Evolutionary conservation across 148 eudicot genomes (phyloP), one percentile per base, ranked within the genome.

Genomic region (Chenopodium formosanum): DNA sequence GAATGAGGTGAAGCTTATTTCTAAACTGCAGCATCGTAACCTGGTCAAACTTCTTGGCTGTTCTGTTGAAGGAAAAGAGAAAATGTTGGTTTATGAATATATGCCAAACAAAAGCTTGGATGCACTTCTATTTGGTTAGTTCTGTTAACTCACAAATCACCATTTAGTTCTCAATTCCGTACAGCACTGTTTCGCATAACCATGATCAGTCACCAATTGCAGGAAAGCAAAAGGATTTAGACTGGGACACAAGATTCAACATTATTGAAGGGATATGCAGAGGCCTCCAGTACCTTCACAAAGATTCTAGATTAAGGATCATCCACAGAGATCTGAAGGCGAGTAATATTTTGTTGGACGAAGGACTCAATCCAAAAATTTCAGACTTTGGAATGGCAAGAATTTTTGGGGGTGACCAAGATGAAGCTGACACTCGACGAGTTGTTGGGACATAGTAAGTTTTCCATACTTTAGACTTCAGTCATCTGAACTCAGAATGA

Each of bases 391-490:
- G 91, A 32, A 88, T 88, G 90, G 95, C 93, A 2, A 85, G 91
- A 80, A 90, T 89, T 37, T 84, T 90, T 60, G 90, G 89, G 31
- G 91, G 84, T 56, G 83, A 89, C 77, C 88, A 89, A 82, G 83
- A 83, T 65, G 87, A 90, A 89, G 91, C 80, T 9, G 86, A 85
- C 62, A 90, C 93, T 13, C 81, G 62, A 65, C 84, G 91, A 44
- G 88, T 92, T 12, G 92, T 87, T 37, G 96, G 96, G 70, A 92
- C 96, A 62, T 90, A 88, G 96, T 92, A 86, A 88, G 91, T 75
- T 46, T 27, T 31, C 47, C 7, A 58, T 7, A 56, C 83, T 27
- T 67, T 40, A 23, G 4, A 34, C 12, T 37, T 71, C 7, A 14
- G 27, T 27, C 48, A 62, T 52, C 37, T 73, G 9, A 72, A 25